Evolutionary conservation across 345 rosid species (phyloP), one percentile per base, ranked within the genome.

Genomic region (Boechera divaricarpa): DNA sequence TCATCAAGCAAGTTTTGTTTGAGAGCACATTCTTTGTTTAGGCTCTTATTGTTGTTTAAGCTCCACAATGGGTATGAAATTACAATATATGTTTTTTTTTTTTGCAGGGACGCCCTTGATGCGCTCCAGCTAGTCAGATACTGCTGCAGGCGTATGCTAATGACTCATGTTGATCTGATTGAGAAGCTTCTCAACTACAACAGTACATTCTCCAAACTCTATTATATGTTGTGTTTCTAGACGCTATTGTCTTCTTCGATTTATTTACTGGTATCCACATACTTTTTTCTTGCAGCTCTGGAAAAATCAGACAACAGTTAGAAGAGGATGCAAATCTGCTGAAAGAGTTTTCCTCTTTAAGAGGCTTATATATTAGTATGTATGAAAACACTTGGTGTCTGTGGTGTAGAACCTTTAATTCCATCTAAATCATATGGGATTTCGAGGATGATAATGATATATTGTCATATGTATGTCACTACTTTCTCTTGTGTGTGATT

Each of bases 181-280:
- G 99, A 95, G 86, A 95, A 95, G 90, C 99, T 95, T 80, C 88
- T 95, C 72, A 93, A 91, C 85, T 95, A 92, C 82, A 95, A 95
- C 56, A 88, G 99, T 95, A 89, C 74, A 59, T 32, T 21, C 62
- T 60, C 76, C 63, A 77, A 56, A n/a, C 74, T 67, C 61, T 60
- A 51, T 51, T 0, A 51, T 45, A 69, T 38, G 36, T 42, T 58
- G 53, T 56, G 36, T 18, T 68, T 45, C 12, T n/a, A 1, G 4
- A n/a, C 0, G 15, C 42, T 13, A 28, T 6, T 45, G 5, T 15
- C 10, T 47, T 62, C 56, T 35, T 12, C 13, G 21, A 55, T 36
- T 44, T 70, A 61, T 28, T 39, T 60, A 57, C 15, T 45, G 15
- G 13, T 13, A 9, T 28, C 10, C 32, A 39, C 11, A 5, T 69